A percentile compares a stretch with the other conserved stretches of the same genome.
Conservation (phyloP, 495 filamentous ascomycete genomes). For the Eremomyces bilateralis region DNA sequence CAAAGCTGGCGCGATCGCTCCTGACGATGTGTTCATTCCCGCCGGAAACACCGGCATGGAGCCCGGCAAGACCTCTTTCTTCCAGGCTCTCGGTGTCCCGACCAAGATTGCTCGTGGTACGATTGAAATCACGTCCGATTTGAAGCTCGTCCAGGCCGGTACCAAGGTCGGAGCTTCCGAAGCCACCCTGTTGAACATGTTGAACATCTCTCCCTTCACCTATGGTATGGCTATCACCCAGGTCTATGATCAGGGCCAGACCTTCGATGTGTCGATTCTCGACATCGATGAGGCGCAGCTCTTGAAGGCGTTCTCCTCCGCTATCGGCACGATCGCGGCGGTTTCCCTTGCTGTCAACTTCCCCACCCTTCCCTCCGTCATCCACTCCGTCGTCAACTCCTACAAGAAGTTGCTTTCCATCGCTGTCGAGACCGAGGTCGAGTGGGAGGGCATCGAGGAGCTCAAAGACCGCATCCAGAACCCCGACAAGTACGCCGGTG, state of each 20-base stretch:
- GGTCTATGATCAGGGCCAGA: constrained; percentile 92
- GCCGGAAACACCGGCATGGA: constrained; percentile 99
- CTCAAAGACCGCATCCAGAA: constrained; percentile 99
- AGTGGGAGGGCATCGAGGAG: constrained; percentile 87
- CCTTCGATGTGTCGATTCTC: constrained; percentile 60
- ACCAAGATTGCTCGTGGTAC: constrained; percentile 99
- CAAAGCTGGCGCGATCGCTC: constrained; percentile 88
- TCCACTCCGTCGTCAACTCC: constrained; percentile 82
- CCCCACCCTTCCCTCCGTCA: constrained; percentile 89
- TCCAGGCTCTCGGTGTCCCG: constrained; percentile 99
- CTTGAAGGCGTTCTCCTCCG: constrained; percentile 57
- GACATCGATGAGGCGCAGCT: constrained; percentile 90
- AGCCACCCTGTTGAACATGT: constrained; percentile 94
- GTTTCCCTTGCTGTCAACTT: constrained; percentile 81
- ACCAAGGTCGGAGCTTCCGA: constrained; percentile 95
- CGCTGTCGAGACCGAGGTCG: constrained; percentile 74
- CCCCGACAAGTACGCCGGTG: constrained; percentile 75
- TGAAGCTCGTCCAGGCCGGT: constrained; percentile 90
- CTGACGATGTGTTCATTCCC: constrained; percentile 72
- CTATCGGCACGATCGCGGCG: constrained; percentile 68
- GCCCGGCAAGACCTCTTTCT: constrained; percentile 99
- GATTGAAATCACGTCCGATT: constrained; percentile 96
- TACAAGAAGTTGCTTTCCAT: constrained; percentile 96
- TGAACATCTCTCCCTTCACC: constrained; percentile 99
- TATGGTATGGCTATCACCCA: constrained; percentile 93